Evolutionary conservation across 495 filamentous ascomycete genomes (phyloP), one percentile per base, ranked within the genome.

Genomic region (Penicillium pulvis): DNA sequence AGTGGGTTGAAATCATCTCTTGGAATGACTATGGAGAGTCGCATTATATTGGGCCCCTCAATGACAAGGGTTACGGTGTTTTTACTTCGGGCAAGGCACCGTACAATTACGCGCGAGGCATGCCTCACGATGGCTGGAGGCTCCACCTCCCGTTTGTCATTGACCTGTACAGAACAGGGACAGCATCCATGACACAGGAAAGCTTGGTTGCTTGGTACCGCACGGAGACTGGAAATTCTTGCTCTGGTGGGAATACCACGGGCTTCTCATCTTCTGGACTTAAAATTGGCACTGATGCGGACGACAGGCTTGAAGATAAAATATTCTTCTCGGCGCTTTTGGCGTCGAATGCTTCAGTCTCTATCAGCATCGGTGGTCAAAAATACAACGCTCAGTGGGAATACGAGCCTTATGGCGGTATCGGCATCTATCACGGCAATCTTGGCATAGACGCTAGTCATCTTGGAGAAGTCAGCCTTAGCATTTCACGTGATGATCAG

Each of bases 11-110:
- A 69, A 76, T 84, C 48, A 69, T 78, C 17, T 73, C 75, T 61
- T 90, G 89, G 89, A 92, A 92, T 56, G 89, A 92, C 68, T 91
- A 80, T 54, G 88, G 88, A 33, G 89, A 92, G 70, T 87, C 85
- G 2, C 87, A 89, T 73, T 90, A 92, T 65, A 85, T 92, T 53
- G 86, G 85, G 31, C 83, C 82, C 0, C 73, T 85, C 8, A 69
- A 78, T 36, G 59, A 59, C 6, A 47, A 61, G 4, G 61, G 57
- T 30, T 75, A 81, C 26, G 64, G 72, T 6, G 47, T 73, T 0
- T 71, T 74, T 6, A 73, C 77, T 8, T 76, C 83, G 3, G 78
- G 81, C 1, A 57, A 68, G 19, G 81, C 79, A 0, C 81, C 82
- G 3, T 76, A 79, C 7, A 62, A 74, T 16, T 88, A 88, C 53